Percentiles rank a stretch among this genome's conserved stretches.
Conservation (phyloP, 345 rosid genomes). For the Citrus inodora region DNA sequence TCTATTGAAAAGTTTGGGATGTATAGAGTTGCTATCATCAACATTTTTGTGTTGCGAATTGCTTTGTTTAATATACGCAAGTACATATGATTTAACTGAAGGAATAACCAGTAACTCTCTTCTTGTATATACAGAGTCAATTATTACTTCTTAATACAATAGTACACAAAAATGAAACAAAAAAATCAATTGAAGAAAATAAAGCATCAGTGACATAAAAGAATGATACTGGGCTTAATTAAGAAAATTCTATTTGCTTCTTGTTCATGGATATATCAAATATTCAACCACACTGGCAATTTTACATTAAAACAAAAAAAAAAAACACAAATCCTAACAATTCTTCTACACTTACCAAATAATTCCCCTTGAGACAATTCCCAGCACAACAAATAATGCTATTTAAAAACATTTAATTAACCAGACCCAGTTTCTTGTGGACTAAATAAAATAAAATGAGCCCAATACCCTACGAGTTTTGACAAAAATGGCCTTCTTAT, state of each 20-base stretch:
- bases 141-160: no score
- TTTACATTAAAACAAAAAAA: neutral
- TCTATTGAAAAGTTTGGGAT: neutral
- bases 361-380: neutral
- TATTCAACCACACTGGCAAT: neutral
- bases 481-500: slow-evolving; percentile 3
- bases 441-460: neutral
- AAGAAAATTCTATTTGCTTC: neutral
- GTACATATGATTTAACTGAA: no score
- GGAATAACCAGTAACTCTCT: no score
- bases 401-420: neutral
- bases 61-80: neutral
- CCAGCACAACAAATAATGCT: neutral
- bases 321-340: neutral
- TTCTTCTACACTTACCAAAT: neutral
- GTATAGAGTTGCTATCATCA: neutral
- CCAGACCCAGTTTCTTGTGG: neutral
- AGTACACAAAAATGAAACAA: no score
- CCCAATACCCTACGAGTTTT: neutral
- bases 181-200: no score
- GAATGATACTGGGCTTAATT: neutral
- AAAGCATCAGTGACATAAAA: no score
- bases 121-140: no score
- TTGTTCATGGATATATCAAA: neutral
- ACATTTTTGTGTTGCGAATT: neutral